Evolutionary conservation across 2,329 filamentous ascomycete genomes (phyloP).

Genomic region (Tolypocladium cylindrosporum): DNA sequence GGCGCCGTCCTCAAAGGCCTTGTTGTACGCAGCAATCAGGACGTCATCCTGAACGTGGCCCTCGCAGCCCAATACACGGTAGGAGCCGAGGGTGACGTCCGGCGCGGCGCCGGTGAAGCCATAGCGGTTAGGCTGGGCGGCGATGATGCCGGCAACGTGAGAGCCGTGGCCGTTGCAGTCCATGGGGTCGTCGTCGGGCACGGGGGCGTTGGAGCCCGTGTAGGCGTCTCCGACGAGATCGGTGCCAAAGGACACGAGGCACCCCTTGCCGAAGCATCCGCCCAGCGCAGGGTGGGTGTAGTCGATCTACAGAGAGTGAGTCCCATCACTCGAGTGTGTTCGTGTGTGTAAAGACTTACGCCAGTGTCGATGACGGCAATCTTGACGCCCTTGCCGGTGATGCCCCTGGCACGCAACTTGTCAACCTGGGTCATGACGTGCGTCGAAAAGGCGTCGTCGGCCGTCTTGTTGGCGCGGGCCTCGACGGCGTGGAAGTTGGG

Average conservation of each 20-base stretch:
- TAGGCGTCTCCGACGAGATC: conserved; percentile 31
- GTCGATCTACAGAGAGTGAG: conserved; percentile 34
- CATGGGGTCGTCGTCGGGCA: conserved; percentile 27
- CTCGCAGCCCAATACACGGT: conserved; percentile 25
- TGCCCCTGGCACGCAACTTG: conserved; percentile 37
- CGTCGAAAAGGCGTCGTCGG: conserved; percentile 29
- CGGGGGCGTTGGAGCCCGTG: conserved; percentile 15
- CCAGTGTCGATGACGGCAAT: conserved; percentile 44
- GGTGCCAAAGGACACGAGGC: conserved; percentile 30
- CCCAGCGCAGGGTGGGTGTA: conserved; percentile 54
- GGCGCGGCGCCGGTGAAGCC: conserved; percentile 29
- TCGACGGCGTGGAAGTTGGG: conserved; percentile 7
- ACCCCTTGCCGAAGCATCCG: conserved; percentile 33
- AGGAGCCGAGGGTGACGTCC: conserved; percentile 26
- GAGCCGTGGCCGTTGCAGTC: conserved; percentile 32
- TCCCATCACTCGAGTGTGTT: conserved; percentile 6
- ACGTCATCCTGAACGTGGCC: conserved; percentile 20
- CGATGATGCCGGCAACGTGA: conserved; percentile 34
- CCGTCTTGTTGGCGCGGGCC: conserved; percentile 6
- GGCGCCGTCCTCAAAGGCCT: conserved; percentile 35
- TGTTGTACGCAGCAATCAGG: conserved; percentile 26
- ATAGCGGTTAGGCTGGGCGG: conserved; percentile 22
- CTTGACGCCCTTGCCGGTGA: conserved; percentile 41
- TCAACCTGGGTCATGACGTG: conserved; percentile 48
- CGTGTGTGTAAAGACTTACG: conserved; percentile 17